Evolutionary conservation across 1,139 yeast genomes (phyloP).

Genomic region (Kodamaea derodonti): DNA sequence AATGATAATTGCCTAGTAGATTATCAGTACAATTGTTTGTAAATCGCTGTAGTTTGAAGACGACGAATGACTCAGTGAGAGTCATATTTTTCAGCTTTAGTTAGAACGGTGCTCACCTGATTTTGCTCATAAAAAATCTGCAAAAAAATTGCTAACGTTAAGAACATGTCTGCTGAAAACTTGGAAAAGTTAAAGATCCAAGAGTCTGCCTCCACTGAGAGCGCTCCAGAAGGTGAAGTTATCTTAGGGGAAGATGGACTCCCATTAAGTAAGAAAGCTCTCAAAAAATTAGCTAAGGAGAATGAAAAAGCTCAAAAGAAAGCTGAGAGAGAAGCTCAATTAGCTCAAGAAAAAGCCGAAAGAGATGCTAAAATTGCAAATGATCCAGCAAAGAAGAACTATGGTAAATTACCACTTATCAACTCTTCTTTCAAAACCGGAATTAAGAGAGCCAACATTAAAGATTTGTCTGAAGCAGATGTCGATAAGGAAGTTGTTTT

Average conservation of each 20-base stretch:
- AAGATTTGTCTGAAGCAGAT: slow-evolving; percentile 54
- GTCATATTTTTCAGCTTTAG: too few relatives aligned
- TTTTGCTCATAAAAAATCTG: not conserved
- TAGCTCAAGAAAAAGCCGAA: slow-evolving; percentile 83
- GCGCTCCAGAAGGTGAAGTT: slow-evolving; percentile 23
- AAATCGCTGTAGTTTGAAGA: too few relatives aligned
- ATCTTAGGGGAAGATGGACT: slow-evolving; percentile 78
- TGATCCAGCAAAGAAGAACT: slow-evolving; percentile 82
- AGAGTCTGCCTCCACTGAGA: slow-evolving; percentile 11
- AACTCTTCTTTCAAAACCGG: slow-evolving; percentile 72
- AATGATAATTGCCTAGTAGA: too few relatives aligned
- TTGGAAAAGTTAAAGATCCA: slow-evolving; percentile 31
- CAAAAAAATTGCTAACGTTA: too few relatives aligned
- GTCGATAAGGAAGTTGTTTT: slow-evolving; percentile 79
- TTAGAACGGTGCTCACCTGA: too few relatives aligned
- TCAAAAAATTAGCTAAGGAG: slow-evolving; percentile 92
- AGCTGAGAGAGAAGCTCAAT: slow-evolving; percentile 87
- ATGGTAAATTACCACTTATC: slow-evolving; percentile 85
- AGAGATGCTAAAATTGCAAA: slow-evolving; percentile 75
- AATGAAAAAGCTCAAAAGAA: slow-evolving; percentile 89
- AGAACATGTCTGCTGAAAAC: slow-evolving; percentile 34
- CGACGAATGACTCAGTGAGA: too few relatives aligned
- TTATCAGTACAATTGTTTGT: too few relatives aligned
- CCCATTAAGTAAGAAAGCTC: slow-evolving; percentile 92
- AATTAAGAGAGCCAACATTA: slow-evolving; percentile 52